Conservation (phyloP, 805 yeast genomes). For the Saccharomycopsis fodiens region DNA sequence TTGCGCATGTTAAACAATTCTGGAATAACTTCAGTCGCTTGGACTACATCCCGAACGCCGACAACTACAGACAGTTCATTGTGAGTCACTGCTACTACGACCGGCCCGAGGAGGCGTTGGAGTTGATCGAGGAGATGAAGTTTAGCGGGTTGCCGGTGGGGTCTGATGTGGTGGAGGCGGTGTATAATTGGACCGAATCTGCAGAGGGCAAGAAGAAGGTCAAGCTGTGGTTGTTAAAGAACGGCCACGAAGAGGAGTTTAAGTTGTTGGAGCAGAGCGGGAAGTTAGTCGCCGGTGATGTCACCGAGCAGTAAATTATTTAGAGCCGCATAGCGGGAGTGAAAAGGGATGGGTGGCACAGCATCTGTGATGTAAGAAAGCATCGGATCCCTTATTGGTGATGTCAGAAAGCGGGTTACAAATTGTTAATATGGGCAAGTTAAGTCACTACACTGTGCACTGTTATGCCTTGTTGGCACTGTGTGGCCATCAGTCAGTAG, state of each 20-base stretch:
- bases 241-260: not conserved
- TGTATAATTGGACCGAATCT: slow-evolving; percentile 35
- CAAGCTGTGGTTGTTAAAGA: slow-evolving; percentile 24
- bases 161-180: slow-evolving; percentile 35
- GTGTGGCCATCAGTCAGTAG: too few relatives aligned
- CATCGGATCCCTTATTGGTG: too few relatives aligned
- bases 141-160: slow-evolving; percentile 38
- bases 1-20: slow-evolving; percentile 48
- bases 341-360: too few relatives aligned
- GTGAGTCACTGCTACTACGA: slow-evolving; percentile 66
- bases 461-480: too few relatives aligned
- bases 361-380: too few relatives aligned
- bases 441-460: too few relatives aligned
- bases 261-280: not conserved
- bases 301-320: too few relatives aligned
- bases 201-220: slow-evolving; percentile 12
- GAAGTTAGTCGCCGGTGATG: too few relatives aligned
- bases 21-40: slow-evolving; percentile 48
- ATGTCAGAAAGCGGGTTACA: too few relatives aligned
- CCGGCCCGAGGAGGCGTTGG: slow-evolving; percentile 46
- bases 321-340: too few relatives aligned
- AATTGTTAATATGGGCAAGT: too few relatives aligned
- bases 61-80: slow-evolving; percentile 49
- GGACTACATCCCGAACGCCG: slow-evolving; percentile 44
- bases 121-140: slow-evolving; percentile 38